Percentiles rank a stretch among this genome's conserved stretches.
These are phyloP conservation scores for Aureobasidium subglaciale DNA, from an alignment of 2,329 filamentous ascomycete genomes.

Conservation along the genomic window DNA sequence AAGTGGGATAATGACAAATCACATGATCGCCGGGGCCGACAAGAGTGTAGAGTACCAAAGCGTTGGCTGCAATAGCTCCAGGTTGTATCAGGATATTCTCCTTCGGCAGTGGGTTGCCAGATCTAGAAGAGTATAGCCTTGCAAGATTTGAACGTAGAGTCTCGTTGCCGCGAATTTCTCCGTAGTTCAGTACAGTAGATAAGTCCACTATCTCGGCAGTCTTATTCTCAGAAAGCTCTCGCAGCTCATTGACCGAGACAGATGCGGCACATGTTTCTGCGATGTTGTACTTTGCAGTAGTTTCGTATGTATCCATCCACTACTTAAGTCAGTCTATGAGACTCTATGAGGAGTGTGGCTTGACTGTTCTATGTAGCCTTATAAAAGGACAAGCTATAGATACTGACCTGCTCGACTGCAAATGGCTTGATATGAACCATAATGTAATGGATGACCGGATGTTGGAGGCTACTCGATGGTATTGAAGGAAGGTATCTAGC, in stretches of 20 bases:
- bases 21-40: conserved; percentile 72
- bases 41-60: conserved; percentile 67
- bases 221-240: conserved; percentile 50
- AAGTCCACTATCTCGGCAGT: conserved; percentile 38
- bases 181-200: conserved; percentile 61
- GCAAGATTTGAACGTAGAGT: conserved; percentile 59
- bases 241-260: conserved; percentile 63
- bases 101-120: conserved; percentile 38
- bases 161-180: conserved; percentile 61
- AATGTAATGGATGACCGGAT: conserved; percentile 26
- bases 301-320: conserved; percentile 53
- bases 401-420: conserved; percentile 60
- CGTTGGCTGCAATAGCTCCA: conserved; percentile 80
- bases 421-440: conserved; percentile 58
- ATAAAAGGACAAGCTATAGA: background rate
- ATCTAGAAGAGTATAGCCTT: conserved; percentile 55
- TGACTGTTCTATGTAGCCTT: conserved; percentile 21
- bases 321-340: conserved; percentile 24
- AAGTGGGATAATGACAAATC: conserved; percentile 79
- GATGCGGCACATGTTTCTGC: conserved; percentile 74
- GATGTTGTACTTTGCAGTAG: conserved; percentile 56
- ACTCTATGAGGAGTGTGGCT: conserved; percentile 25
- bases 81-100: conserved; percentile 70
- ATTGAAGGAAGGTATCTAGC: no score
- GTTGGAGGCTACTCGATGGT: no score